Evolutionary conservation across 495 filamentous ascomycete species (phyloP), one percentile per base, ranked within the genome.

Genomic region (Lasiosphaeriaceae sp.): DNA sequence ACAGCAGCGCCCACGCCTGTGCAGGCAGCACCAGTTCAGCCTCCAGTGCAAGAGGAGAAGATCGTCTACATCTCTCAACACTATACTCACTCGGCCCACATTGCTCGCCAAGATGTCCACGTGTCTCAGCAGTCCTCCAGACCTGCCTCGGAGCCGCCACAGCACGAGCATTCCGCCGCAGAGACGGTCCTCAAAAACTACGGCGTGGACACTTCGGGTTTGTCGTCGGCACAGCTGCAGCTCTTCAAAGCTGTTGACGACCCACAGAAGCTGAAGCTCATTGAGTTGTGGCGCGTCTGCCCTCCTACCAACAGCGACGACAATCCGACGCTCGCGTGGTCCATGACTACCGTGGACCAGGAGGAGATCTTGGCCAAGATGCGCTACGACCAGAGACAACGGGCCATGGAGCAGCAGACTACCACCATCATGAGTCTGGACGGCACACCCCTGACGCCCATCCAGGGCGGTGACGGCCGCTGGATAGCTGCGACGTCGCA

Each of bases 31-130:
- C 53, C 64, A 9, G 62, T 66, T 9, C 26, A 31, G 26, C 4
- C 9, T 31, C 57, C 63, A 22, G 37, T 60, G 39, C 61, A 70
- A 45, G 62, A 73, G 58, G 54, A 60, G 8, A 70, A 73, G 50
- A 80, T 82, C 55, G 75, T 76, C 51, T 90, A 89, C 72, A 81
- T 90, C 59, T 79, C 86, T 12, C 86, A 87, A 59, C 88, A 91
- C 68, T 90, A 90, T 67, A 83, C 86, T 61, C 89, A 91, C 66
- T 88, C 86, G 2, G 69, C 83, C 24, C 86, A 90, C 60, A 24
- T 80, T 11, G 72, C 59, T 19, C 65, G 62, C 21, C 61, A 72
- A 7, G 62, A 71, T n/a, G 56, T 64, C 2, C 49, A 43, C 39
- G 35, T 61, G 53, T 45, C 57, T 23, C 22, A 48, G 59, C 19